These are phyloP conservation scores for Verticillium nonalfalfae DNA, from an alignment of 2,329 filamentous ascomycete species.

Conservation along the genomic window DNA sequence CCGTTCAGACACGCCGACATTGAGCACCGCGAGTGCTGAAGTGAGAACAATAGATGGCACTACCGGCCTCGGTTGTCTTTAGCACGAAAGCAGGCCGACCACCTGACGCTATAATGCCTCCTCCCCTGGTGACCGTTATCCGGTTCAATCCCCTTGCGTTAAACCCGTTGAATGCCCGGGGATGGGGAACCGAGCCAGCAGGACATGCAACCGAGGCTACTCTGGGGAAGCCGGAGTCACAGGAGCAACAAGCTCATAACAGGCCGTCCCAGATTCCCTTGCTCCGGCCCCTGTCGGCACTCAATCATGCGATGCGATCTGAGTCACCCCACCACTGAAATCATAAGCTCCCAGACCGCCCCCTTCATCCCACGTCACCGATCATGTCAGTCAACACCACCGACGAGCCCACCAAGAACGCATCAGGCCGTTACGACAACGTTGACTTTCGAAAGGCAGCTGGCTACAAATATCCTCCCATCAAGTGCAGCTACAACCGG, in stretches of 20 bases:
- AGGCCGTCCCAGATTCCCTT: background rate
- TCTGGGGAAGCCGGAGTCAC: background rate
- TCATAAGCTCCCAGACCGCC: background rate
- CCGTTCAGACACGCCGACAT: no score
- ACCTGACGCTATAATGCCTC: background rate
- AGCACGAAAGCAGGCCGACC: background rate
- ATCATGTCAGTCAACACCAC: conserved; percentile 3
- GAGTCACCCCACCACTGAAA: background rate
- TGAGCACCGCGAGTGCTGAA: no score
- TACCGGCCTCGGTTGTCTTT: background rate
- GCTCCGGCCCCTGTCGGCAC: background rate
- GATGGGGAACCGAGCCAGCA: background rate
- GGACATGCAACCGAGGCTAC: background rate
- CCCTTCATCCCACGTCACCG: background rate
- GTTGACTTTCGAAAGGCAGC: conserved; percentile 32
- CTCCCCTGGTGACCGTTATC: background rate
- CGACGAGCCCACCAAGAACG: conserved; percentile 25
- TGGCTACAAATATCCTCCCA: conserved; percentile 26
- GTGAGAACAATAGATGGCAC: no score
- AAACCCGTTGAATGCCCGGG: background rate
- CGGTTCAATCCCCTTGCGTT: background rate
- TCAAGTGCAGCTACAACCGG: conserved; percentile 33
- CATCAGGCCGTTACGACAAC: conserved; percentile 31
- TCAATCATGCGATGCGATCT: background rate
- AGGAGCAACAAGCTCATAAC: background rate